phyloP scores from a whole-genome alignment of 768 basidiomycete genomes.

The Exsudoporus frostii region DNA sequence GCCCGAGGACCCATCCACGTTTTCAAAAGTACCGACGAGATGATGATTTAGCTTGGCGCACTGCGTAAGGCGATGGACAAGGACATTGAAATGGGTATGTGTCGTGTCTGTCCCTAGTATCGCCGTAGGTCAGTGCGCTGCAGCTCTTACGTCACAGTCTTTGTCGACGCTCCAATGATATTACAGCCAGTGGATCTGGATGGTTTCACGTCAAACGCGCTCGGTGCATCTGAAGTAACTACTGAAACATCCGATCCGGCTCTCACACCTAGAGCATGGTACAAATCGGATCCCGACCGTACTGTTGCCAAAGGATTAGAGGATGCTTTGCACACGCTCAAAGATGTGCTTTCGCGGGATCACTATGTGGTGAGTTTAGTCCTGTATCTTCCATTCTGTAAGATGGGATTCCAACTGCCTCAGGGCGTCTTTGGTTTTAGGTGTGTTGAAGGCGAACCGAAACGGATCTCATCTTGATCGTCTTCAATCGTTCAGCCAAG shows the following conservation, averaged over 20 bases:
- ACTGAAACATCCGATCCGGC: conserved; percentile 44
- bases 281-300: conserved; percentile 51
- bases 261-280: conserved; percentile 69
- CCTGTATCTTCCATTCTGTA: neutral
- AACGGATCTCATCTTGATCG: neutral
- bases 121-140: neutral
- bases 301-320: conserved; percentile 54
- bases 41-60: conserved; percentile 55
- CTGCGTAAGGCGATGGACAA: conserved; percentile 67
- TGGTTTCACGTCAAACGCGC: conserved; percentile 20
- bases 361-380: conserved; percentile 57
- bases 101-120: neutral
- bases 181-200: conserved; percentile 63
- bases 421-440: conserved; percentile 83
- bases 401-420: neutral
- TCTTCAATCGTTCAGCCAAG: conserved; percentile 50
- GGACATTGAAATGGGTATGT: conserved; percentile 60
- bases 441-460: conserved; percentile 30
- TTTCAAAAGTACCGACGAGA: neutral
- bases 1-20: neutral
- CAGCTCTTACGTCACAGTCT: conserved; percentile 44
- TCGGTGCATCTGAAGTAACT: conserved; percentile 40
- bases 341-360: conserved; percentile 53
- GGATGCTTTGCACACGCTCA: conserved; percentile 51
- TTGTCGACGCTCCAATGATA: conserved; percentile 67